Base-by-base conservation (phyloP, 306 rosid genomes). In the Vigna mungo region DNA sequence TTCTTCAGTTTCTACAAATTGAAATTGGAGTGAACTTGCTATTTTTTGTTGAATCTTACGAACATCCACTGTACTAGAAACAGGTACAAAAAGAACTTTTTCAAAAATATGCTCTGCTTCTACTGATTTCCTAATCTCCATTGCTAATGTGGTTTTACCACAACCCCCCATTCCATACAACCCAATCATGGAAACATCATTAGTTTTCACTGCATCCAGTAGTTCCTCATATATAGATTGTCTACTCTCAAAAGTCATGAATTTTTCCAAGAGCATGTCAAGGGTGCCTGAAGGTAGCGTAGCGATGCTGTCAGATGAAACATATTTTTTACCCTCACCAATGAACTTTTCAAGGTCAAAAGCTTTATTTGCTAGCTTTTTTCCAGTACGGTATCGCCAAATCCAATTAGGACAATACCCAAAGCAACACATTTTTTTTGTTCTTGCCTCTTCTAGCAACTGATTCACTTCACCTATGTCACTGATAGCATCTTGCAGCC, bases 61-160 rank as follows among this genome's bases (percentile, higher is more conserved):
- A 1, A 72, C 65, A 0, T 82, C 49, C 0, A 46, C 15, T 2
- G n/a, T 53, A 4, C 27, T 70, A 2, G 85, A 72, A 34, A 81
- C 68, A 2, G 14, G 5, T 9, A 32, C 64, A 46, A 61, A 59
- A 18, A 75, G 34, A 10, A 76, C 85, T 46, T 62, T 9, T 12
- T 82, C 55, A 61, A 76, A 82, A 7, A 34, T 3, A 10, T 44
- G 63, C 3, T 58, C 16, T 3, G 30, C 66, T 27, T 48, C 25
- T 27, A 18, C 76, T 21, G 0, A 9, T 12, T 27, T 81, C 4
- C 6, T 15, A 6, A 54, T 44, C 4, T 64, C 69, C 65, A 43
- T 30, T 17, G 41, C 79, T 27, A 80, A 8, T 0, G 75, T 72
- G 34, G 84, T 80, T 73, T 73, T 80, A 37, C 83, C 78, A 7